Base-by-base conservation (phyloP, 108 stramenopile species). In the Skeletonema tropicum region DNA sequence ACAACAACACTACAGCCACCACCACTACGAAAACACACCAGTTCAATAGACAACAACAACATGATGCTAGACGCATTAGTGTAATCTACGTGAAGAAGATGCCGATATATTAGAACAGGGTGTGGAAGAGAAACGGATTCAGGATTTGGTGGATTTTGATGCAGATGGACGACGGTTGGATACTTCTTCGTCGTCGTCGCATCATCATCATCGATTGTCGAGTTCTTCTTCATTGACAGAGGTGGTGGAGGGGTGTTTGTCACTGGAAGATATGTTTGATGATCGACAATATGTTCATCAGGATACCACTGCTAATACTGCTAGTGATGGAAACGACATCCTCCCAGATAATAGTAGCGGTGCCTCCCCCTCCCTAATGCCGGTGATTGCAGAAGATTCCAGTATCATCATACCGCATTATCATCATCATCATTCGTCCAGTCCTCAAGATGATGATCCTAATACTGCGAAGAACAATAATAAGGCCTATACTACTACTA, bases 21-120 rank as follows among this genome's bases (percentile, higher is more conserved):
- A 3, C 42, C 42, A n/a, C 42, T 45, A n/a, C 19, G 52, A 23
- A 55, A 55, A 1, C 52, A 55, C 52, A 55, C 52, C 21, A 11
- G 21, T 10, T 55, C 52, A 1, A 1, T 6, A 6, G 52, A 55
- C 0, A 55, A 55, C 23, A 23, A 55, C 0, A 55, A 55, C 23
- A 23, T 55, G 23, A 25, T 10, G 23, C 10, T 55, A 10, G 10
- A 25, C 52, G n/a, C n/a, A n/a, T n/a, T n/a, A n/a, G n/a, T n/a
- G n/a, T n/a, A 55, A 62, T 19, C 23, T 73, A 69, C 68, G 79
- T 9, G 75, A 80, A 55, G 63, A 71, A 19, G 79, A 80, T 42
- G 79, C 79, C 6, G 79, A 80, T 30, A 80, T 80, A 31, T 65
- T 80, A 64, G 79, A 80, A 39, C 70, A 71, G 75, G 79, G 79